A percentile compares a stretch with the other conserved stretches of the same genome.
Evolutionary conservation across 768 basidiomycete species (phyloP).

Genomic region (Termitomyces heimii): DNA sequence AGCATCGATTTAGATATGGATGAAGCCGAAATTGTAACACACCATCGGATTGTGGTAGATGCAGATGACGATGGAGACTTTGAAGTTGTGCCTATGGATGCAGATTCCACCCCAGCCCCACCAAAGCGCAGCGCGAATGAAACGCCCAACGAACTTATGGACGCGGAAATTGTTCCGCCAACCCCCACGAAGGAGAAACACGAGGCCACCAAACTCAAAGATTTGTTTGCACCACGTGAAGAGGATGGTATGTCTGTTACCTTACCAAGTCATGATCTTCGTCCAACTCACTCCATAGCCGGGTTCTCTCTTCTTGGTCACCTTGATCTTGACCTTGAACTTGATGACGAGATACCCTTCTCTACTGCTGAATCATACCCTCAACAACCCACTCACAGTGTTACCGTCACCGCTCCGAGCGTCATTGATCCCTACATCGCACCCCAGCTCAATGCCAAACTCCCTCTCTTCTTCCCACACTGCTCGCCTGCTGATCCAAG

Average conservation of each 20-base stretch:
- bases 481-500: conserved; percentile 16
- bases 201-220: conserved; percentile 45
- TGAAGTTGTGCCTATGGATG: conserved; percentile 10
- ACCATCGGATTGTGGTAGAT: conserved; percentile 17
- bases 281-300: conserved; percentile 23
- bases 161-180: conserved; percentile 5
- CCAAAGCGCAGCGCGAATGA: conserved; percentile 6
- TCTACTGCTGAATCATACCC: conserved; percentile 9
- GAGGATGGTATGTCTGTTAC: conserved; percentile 47
- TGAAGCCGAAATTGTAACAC: conserved; percentile 15
- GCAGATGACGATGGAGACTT: conserved; percentile 19
- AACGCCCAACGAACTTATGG: conserved; percentile 10
- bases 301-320: conserved; percentile 75
- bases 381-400: conserved; percentile 10
- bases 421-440: conserved; percentile 4
- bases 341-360: conserved; percentile 14
- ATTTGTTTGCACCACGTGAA: conserved; percentile 67
- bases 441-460: conserved; percentile 43
- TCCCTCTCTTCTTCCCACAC: conserved; percentile 61
- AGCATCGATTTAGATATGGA: conserved; percentile 54
- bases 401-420: conserved; percentile 14
- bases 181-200: conserved; percentile 3
- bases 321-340: conserved; percentile 53
- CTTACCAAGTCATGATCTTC: neutral
- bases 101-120: neutral